Evolutionary conservation across 768 basidiomycete genomes (phyloP).

Genomic region (Lactifluus volemus): DNA sequence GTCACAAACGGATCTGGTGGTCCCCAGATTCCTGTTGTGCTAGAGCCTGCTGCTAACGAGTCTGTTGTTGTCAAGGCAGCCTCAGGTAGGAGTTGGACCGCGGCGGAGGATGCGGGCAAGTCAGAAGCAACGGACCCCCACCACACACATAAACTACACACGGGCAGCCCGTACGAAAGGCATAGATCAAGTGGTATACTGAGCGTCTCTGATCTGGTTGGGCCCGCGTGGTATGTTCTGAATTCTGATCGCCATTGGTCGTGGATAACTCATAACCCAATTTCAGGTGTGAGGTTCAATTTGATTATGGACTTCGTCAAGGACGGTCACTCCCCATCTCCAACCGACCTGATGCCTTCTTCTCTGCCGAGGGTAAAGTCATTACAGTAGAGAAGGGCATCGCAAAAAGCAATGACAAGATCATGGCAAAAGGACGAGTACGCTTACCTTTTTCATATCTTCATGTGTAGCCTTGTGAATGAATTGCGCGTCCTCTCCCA

Average conservation of each 20-base stretch:
- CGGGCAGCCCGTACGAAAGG: constrained; percentile 13
- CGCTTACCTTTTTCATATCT: constrained; percentile 9
- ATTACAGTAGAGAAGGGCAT: constrained; percentile 46
- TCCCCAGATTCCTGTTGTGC: constrained; percentile 9
- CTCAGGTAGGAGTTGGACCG: background rate
- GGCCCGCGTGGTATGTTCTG: constrained; percentile 18
- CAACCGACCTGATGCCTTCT: constrained; percentile 47
- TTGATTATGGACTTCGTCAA: constrained; percentile 65
- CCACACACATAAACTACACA: background rate
- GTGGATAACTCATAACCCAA: background rate
- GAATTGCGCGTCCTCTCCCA: background rate
- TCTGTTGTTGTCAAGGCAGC: constrained; percentile 9
- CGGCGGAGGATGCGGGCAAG: background rate
- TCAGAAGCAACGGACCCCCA: background rate
- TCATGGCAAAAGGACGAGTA: constrained; percentile 47
- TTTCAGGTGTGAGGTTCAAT: constrained; percentile 73
- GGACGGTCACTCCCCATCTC: constrained; percentile 40
- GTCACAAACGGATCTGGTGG: constrained; percentile 11
- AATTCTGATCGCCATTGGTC: background rate
- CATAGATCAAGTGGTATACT: constrained; percentile 2
- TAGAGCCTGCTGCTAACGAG: constrained; percentile 12
- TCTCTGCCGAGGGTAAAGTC: constrained; percentile 46
- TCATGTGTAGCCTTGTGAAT: background rate
- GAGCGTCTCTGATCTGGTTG: constrained; percentile 19
- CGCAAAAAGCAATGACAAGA: constrained; percentile 47